phyloP scores from a whole-genome alignment of 2,329 filamentous ascomycete genomes.

The Fusarium sp. region DNA sequence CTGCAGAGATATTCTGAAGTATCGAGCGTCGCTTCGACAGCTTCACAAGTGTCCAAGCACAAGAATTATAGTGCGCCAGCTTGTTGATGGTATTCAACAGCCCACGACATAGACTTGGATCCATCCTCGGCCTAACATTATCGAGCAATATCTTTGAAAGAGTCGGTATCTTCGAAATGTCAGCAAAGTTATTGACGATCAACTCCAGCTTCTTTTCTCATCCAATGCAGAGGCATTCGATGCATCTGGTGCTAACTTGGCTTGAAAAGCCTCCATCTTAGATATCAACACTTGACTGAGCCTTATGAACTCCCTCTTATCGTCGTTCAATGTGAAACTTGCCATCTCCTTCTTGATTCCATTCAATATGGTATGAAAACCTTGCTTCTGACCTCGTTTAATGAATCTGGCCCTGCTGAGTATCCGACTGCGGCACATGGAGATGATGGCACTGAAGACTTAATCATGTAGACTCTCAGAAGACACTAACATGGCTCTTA shows the following conservation, averaged over 20 bases:
- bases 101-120: not conserved
- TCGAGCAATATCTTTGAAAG: slow-evolving; percentile 7
- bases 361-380: not conserved
- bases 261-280: slow-evolving; percentile 2
- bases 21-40: not conserved
- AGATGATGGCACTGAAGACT: slow-evolving; percentile 15
- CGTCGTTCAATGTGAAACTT: not conserved
- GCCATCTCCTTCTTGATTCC: not conserved
- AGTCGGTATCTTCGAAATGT: slow-evolving; percentile 3
- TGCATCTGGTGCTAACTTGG: not conserved
- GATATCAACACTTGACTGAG: not conserved
- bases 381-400: not conserved
- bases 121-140: not conserved
- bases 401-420: slow-evolving; percentile 12
- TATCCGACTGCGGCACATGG: slow-evolving; percentile 24
- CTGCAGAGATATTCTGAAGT: not conserved
- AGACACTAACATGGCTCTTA: not conserved
- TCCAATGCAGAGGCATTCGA: not conserved
- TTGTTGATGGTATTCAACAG: slow-evolving; percentile 29
- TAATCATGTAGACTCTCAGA: not conserved
- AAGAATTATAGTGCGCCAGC: slow-evolving; percentile 27
- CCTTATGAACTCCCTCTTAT: not conserved
- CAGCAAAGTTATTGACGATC: slow-evolving; percentile 5
- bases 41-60: slow-evolving; percentile 7
- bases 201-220: not conserved